Evolutionary conservation across 306 rosid genomes (phyloP), one percentile per base, ranked within the genome.

Genomic region (Gastrolobium villosum): DNA sequence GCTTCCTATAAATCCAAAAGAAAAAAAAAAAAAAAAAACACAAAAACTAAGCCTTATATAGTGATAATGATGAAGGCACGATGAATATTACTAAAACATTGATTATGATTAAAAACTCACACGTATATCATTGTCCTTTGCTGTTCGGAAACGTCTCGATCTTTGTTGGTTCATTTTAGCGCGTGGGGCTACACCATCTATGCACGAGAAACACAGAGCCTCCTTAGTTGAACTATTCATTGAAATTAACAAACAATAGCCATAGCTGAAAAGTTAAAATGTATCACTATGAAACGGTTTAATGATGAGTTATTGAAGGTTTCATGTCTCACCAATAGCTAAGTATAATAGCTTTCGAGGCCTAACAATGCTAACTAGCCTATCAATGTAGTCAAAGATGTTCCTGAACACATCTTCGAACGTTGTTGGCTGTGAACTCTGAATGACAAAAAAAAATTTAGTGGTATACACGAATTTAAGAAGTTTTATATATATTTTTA

Each of bases 141-240:
- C 86, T 0, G 79, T 32, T 70, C 31, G 45, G 15, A 87, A 91
- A 1, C 92, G 87, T 10, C 90, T 76, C 0, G 74, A 35, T 6
- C 93, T 49, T 36, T 87, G 96, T 37, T 89, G 96, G 11, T 91
- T 89, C 90, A 91, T 86, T 67, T 91, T 89, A 1, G 87, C 90
- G 13, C 92, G 85, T 3, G 96, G 96, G 0, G 92, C 90, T 7
- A 91, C 93, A 10, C 93, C 93, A 28, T 89, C 96, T 91, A 46
- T 43, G 35, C 14, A 81, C 30, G 11, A 56, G 43, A 65, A 60
- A 79, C 56, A 77, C 39, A 53, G 9, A 50, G 5, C 15, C 10
- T 10, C 10, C 4, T 36, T 26, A 53, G 56, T 67, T 74, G 10
- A 31, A 43, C 28, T 14, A 5, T n/a, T 15, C 70, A 32, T 74